These are phyloP conservation scores for Hymenoscyphus linearis DNA, from an alignment of 2,329 filamentous ascomycete genomes.

Conservation along the genomic window DNA sequence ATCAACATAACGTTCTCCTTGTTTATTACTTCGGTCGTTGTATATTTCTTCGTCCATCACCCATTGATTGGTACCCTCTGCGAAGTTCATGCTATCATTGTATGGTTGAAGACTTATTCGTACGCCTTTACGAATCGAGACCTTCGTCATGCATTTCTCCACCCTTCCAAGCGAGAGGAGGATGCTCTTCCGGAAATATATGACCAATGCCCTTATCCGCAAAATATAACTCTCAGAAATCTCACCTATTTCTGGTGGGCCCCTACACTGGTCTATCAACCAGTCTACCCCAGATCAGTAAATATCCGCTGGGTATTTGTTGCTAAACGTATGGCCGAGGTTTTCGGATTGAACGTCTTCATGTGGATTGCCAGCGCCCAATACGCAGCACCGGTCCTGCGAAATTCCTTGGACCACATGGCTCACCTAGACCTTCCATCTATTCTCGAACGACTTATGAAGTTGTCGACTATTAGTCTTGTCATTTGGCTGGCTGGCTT, in stretches of 20 bases:
- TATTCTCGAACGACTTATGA: slow-evolving; percentile 85
- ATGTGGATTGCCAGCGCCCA: slow-evolving; percentile 96
- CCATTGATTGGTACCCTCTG: slow-evolving; percentile 88
- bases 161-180: slow-evolving; percentile 62
- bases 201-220: slow-evolving; percentile 75
- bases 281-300: slow-evolving; percentile 82
- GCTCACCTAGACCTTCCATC: slow-evolving; percentile 71
- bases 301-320: slow-evolving; percentile 86
- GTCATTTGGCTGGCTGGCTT: slow-evolving; percentile 98
- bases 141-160: slow-evolving; percentile 82
- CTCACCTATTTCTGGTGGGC: slow-evolving; percentile 97
- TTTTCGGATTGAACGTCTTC: slow-evolving; percentile 72
- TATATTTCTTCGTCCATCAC: slow-evolving; percentile 89
- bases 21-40: slow-evolving; percentile 72
- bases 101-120: slow-evolving; percentile 93
- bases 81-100: slow-evolving; percentile 87
- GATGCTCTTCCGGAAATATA: slow-evolving; percentile 77
- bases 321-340: slow-evolving; percentile 72
- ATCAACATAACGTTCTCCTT: slow-evolving; percentile 81
- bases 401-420: slow-evolving; percentile 86
- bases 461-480: slow-evolving; percentile 89
- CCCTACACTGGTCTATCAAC: slow-evolving; percentile 93
- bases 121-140: slow-evolving; percentile 97
- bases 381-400: slow-evolving; percentile 84
- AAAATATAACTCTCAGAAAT: slow-evolving; percentile 84